Conservation (phyloP, 2,329 filamentous ascomycete species). For the Cytospora piceae region DNA sequence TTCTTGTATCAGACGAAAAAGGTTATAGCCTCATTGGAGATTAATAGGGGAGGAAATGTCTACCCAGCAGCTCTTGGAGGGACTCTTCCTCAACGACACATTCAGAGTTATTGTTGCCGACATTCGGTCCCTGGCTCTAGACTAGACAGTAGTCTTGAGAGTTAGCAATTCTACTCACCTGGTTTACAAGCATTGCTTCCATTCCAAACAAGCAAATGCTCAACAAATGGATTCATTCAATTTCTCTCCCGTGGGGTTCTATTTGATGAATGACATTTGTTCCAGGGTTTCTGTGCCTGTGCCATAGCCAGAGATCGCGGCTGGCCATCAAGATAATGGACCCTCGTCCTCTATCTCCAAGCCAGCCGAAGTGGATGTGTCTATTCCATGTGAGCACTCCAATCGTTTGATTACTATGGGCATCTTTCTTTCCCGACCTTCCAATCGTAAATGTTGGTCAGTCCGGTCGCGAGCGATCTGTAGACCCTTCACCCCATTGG, state of each 20-base stretch:
- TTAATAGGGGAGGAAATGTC: neutral
- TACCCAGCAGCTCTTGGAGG: neutral
- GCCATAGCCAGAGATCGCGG: neutral
- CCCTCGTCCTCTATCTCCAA: neutral
- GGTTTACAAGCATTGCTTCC: neutral
- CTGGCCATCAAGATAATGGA: neutral
- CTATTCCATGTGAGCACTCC: neutral
- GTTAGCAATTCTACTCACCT: neutral
- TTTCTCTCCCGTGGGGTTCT: neutral
- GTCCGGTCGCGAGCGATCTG: neutral
- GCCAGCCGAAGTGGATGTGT: neutral
- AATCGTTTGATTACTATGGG: neutral
- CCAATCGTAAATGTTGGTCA: too few species aligned
- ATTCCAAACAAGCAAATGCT: neutral
- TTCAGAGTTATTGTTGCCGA: neutral
- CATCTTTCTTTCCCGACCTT: neutral
- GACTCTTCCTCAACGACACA: neutral
- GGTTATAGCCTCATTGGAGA: neutral
- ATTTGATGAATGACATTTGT: neutral
- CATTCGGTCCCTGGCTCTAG: neutral
- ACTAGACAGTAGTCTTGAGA: neutral
- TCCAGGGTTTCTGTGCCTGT: too few species aligned
- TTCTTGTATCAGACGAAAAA: neutral
- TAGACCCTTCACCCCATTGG: neutral
- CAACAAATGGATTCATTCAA: neutral